These are phyloP conservation scores for Trifolium dubium DNA, from an alignment of 306 rosid species.

Conservation along the genomic window DNA sequence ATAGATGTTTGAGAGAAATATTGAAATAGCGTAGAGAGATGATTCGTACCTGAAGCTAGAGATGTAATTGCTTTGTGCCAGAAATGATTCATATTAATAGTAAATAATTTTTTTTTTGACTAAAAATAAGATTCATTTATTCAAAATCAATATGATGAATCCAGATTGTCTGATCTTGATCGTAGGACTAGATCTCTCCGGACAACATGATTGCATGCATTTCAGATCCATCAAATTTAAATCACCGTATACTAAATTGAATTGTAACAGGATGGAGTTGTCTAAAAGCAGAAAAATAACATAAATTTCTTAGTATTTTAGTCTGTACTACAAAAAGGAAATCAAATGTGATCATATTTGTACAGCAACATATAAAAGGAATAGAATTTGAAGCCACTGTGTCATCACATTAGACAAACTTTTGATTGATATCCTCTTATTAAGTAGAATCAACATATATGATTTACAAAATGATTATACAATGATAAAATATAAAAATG, in stretches of 20 bases:
- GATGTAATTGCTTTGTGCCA: too few relatives aligned
- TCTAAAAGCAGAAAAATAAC: constrained; percentile 8
- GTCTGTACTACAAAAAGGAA: constrained; percentile 9
- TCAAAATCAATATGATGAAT: too few relatives aligned
- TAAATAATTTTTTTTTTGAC: too few relatives aligned
- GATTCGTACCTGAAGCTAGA: too few relatives aligned
- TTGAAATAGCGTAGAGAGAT: too few relatives aligned
- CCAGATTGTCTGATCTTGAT: too few relatives aligned
- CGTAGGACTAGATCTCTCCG: too few relatives aligned
- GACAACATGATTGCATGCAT: background rate
- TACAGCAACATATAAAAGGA: constrained; percentile 9
- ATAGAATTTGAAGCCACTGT: constrained; percentile 28
- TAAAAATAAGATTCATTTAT: too few relatives aligned
- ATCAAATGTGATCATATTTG: constrained; percentile 19
- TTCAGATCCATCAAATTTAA: constrained; percentile 16
- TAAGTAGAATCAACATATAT: constrained; percentile 40
- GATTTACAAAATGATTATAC: constrained; percentile 44
- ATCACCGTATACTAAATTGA: background rate
- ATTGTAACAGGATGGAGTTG: constrained; percentile 2
- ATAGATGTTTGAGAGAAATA: too few relatives aligned
- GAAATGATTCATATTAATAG: too few relatives aligned
- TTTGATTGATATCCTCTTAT: constrained; percentile 30
- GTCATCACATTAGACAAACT: constrained; percentile 22
- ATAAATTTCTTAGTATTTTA: background rate
- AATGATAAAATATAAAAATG: constrained; percentile 30